phyloP scores from a whole-genome alignment of 805 yeast species.

The Pichia cabralensis region DNA sequence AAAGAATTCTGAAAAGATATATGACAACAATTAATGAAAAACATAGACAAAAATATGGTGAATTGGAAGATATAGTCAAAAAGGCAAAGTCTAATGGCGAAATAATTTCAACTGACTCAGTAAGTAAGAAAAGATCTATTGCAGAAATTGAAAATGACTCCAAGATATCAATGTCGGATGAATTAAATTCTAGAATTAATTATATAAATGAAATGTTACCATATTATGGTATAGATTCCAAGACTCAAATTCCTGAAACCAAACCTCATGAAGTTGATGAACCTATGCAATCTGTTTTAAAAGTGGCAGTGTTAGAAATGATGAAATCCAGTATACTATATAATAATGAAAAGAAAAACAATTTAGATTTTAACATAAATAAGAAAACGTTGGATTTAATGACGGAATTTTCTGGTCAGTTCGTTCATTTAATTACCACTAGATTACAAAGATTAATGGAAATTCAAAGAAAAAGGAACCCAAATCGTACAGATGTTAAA shows the following conservation, averaged over 20 bases:
- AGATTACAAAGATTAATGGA: conserved; percentile 42
- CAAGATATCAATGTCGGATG: no score
- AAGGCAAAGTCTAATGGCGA: no score
- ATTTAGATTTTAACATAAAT: neutral
- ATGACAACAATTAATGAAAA: no score
- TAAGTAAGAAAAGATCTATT: no score
- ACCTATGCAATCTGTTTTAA: conserved; percentile 3
- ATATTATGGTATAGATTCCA: neutral
- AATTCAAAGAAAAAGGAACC: conserved; percentile 49
- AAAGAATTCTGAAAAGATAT: no score
- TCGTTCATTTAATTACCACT: conserved; percentile 29
- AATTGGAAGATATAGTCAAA: no score
- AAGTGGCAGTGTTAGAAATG: neutral
- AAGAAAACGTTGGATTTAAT: neutral
- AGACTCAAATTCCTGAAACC: neutral
- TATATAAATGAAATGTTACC: conserved; percentile 1
- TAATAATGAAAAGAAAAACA: neutral
- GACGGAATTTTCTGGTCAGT: conserved; percentile 22
- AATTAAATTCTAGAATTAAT: neutral
- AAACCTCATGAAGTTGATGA: no score
- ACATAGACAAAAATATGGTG: no score
- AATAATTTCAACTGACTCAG: no score
- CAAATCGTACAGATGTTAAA: conserved; percentile 42
- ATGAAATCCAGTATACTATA: conserved; percentile 2
- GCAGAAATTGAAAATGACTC: no score